These are phyloP conservation scores for Juncus inflexus DNA, from an alignment of 176 grass and related monocot genomes.

Conservation along the genomic window DNA sequence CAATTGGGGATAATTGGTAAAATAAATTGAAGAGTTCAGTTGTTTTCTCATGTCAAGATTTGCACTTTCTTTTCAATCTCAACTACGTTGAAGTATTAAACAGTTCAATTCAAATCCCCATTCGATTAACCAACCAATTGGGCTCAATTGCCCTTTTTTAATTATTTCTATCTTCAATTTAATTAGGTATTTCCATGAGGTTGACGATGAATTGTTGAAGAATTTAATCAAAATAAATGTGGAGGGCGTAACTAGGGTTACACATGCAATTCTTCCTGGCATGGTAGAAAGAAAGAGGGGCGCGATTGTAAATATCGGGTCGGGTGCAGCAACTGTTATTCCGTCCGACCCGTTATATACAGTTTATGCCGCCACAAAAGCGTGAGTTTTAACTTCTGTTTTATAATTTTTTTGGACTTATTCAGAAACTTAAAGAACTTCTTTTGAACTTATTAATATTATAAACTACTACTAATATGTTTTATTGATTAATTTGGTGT, in stretches of 20 bases:
- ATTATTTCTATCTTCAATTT: not conserved
- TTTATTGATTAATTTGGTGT: not conserved
- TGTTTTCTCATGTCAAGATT: too few species aligned
- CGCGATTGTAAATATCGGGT: conserved; percentile 92
- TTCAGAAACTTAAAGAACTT: too few species aligned
- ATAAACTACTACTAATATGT: not conserved
- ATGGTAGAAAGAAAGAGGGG: conserved; percentile 87
- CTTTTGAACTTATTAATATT: too few species aligned
- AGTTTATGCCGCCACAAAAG: conserved; percentile 83
- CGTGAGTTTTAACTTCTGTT: conserved; percentile 34
- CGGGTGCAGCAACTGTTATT: conserved; percentile 58
- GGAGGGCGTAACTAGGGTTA: conserved; percentile 76
- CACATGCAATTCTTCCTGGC: conserved; percentile 61
- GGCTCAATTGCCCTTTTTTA: not conserved
- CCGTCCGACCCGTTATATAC: conserved; percentile 88
- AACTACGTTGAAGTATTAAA: too few species aligned
- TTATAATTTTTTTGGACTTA: too few species aligned
- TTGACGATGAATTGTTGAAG: conserved; percentile 74
- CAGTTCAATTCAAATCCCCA: too few species aligned
- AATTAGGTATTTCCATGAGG: conserved; percentile 83
- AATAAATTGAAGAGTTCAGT: too few species aligned
- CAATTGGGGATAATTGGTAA: too few species aligned
- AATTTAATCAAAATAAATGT: conserved; percentile 75
- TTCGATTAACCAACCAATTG: too few species aligned
- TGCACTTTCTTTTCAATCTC: too few species aligned